Base-by-base conservation (phyloP, 2,329 filamentous ascomycete genomes). In the Ophiostoma populinum region DNA sequence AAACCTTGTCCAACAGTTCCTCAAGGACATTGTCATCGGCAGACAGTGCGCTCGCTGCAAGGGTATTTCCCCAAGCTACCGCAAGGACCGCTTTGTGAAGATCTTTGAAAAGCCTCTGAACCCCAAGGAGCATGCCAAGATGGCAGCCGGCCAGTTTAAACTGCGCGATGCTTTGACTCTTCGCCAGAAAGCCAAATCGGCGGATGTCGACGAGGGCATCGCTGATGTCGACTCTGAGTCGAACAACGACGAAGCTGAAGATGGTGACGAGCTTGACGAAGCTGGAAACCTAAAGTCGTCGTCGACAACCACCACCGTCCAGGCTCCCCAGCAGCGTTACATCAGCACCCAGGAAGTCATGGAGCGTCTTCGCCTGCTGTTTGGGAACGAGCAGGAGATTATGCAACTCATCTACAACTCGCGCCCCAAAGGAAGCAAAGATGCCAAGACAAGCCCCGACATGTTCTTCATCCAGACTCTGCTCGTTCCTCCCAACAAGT, bases 401-500 rank as follows among this genome's bases (percentile, higher is more conserved):
- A 54, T 98, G 28, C 66, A 74, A 12, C 63, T 94, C n/a, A 61
- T 98, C 5, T 98, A 94, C 57, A 79, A 75, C 50, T 78, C 81
- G 13, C 75, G 78, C 39, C 72, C 77, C 5, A 53, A 55, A 7
- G 61, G n/a, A n/a, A n/a, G 65, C 5, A 75, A 65, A 37, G 57
- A 63, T 24, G 56, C 57, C 6, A 59, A 59, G 13, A 61, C 83
- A n/a, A 73, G 62, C 3, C 71, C 82, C 2, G 80, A 93, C 45
- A 93, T 95, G 75, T 95, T 98, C 58, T 98, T 98, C 57, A 64
- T 95, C 38, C 75, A 80, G 38, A 77, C 75, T 24, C 62, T 98
- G 35, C 63, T 95, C 11, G 83, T 98, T 1, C 85, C 92, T 2
- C 90, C 90, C 2, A 98, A 93, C 52, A 79, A 76, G 47, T 98